Base-by-base conservation (phyloP, 805 yeast species). In the Candida quercuum region DNA sequence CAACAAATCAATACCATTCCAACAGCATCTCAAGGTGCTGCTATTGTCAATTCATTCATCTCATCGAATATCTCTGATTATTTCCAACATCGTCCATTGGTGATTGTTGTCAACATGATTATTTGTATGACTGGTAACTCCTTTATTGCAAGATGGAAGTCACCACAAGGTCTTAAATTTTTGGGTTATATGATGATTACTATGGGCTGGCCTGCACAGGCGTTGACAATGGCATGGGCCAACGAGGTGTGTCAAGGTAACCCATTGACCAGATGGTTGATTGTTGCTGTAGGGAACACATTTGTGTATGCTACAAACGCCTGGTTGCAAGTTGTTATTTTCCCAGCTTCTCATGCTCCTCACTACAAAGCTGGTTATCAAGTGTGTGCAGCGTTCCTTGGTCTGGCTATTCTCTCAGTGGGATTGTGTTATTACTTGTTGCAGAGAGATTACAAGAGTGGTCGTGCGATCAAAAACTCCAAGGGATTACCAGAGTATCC, bases 381-480 rank as follows among this genome's bases (percentile, higher is more conserved):
- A 41, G 45, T 56, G 16, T 38, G 43, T 25, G 43, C 50, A 14
- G 56, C 56, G 3, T 37, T 54, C 24, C 25, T 42, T 3, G 46
- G 41, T n/a, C 22, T 39, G 3, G 46, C 39, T 13, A 24, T 40
- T 11, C 21, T 39, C 8, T 36, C 38, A 7, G 43, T 42, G 13
- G 36, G 29, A 10, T 13, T 39, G 3, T 40, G 43, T 25, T 37
- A 51, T 26, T 54, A 56, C 40, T 52, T 64, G 32, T 63, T 66
- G 45, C 64, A 63, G 40, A 50, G 64, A 34, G 69, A 67, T 43
- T 71, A 67, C 41, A 52, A 59, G 36, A 51, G 45, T 20, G 46
- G 46, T 4, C 25, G 36, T 18, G 46, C 46, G 15, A 30, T 42
- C 18, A 39, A 40, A 36, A 42, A 37, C 34, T 28, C 32, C 2